A percentile compares a stretch with the other conserved stretches of the same genome.
Evolutionary conservation across 2,329 filamentous ascomycete genomes (phyloP).

Genomic region (Coniochaeta sp.): DNA sequence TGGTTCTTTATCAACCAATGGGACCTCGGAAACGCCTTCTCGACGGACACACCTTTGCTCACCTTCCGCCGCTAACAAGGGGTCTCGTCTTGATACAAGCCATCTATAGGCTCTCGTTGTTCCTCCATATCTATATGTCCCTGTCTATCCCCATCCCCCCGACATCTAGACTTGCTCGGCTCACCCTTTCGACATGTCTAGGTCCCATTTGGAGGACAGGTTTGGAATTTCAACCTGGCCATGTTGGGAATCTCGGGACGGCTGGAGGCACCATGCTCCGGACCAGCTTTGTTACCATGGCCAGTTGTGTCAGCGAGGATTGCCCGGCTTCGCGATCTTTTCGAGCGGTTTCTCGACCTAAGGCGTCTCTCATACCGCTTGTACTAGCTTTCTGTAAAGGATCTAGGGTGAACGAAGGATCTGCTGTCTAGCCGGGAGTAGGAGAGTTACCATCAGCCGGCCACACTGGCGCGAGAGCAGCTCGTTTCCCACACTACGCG

Average conservation of each 20-base stretch:
- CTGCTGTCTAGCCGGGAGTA: background rate
- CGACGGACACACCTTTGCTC: constrained; percentile 7
- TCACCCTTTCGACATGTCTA: background rate
- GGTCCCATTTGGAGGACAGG: background rate
- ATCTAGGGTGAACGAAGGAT: background rate
- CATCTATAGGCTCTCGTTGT: constrained; percentile 24
- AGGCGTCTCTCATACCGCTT: background rate
- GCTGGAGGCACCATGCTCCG: background rate
- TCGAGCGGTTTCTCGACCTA: background rate
- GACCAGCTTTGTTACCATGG: background rate
- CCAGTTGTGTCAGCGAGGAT: background rate
- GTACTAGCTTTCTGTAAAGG: background rate
- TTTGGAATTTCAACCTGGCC: background rate
- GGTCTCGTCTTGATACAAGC: constrained; percentile 9
- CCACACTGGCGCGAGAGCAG: background rate
- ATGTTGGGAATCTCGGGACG: background rate
- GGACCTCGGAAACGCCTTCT: constrained; percentile 12
- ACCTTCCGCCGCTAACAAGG: constrained; percentile 15
- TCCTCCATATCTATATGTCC: constrained; percentile 10
- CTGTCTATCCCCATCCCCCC: constrained; percentile 8
- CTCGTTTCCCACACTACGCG: background rate
- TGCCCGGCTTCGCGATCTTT: background rate
- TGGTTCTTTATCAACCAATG: constrained; percentile 12
- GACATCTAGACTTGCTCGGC: constrained; percentile 9
- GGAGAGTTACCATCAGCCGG: background rate